Conservation (phyloP, 768 basidiomycete genomes). For the Russula griseocarnosa region DNA sequence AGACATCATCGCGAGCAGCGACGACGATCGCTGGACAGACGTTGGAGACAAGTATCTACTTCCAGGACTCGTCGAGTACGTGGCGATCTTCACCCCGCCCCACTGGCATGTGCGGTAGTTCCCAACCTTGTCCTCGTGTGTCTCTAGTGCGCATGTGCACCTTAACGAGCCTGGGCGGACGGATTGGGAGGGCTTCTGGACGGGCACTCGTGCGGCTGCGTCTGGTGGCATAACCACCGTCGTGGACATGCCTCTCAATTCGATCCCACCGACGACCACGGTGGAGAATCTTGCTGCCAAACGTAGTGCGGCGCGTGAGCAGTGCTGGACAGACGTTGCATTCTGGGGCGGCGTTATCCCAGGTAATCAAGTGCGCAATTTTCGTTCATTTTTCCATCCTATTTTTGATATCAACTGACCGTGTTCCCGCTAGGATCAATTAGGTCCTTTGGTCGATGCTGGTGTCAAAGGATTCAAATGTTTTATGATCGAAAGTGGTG, state of each 20-base stretch:
- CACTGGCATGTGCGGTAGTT: not conserved
- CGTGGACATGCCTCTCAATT: slow-evolving; percentile 98
- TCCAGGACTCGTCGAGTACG: slow-evolving; percentile 55
- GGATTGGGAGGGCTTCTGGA: slow-evolving; percentile 91
- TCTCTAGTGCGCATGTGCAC: slow-evolving; percentile 77
- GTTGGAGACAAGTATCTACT: slow-evolving; percentile 42
- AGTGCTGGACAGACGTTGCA: slow-evolving; percentile 77
- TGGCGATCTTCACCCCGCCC: slow-evolving; percentile 13
- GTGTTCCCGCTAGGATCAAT: slow-evolving; percentile 48
- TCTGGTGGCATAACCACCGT: slow-evolving; percentile 94
- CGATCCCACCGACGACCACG: slow-evolving; percentile 93
- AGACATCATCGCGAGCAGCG: slow-evolving; percentile 27
- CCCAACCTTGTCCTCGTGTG: not conserved
- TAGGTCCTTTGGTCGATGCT: slow-evolving; percentile 67
- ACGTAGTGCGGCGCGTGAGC: slow-evolving; percentile 60
- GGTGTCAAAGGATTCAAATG: slow-evolving; percentile 98
- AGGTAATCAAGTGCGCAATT: slow-evolving; percentile 65
- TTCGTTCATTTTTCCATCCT: not conserved
- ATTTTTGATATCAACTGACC: not conserved
- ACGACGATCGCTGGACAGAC: slow-evolving; percentile 36
- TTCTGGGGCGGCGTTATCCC: slow-evolving; percentile 97
- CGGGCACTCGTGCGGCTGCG: slow-evolving; percentile 85
- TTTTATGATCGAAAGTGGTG: slow-evolving; percentile 93
- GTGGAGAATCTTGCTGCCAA: slow-evolving; percentile 70
- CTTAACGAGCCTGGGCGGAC: slow-evolving; percentile 92